Base-by-base conservation (phyloP, 1,139 yeast genomes). In the Candida labiduridarum region DNA sequence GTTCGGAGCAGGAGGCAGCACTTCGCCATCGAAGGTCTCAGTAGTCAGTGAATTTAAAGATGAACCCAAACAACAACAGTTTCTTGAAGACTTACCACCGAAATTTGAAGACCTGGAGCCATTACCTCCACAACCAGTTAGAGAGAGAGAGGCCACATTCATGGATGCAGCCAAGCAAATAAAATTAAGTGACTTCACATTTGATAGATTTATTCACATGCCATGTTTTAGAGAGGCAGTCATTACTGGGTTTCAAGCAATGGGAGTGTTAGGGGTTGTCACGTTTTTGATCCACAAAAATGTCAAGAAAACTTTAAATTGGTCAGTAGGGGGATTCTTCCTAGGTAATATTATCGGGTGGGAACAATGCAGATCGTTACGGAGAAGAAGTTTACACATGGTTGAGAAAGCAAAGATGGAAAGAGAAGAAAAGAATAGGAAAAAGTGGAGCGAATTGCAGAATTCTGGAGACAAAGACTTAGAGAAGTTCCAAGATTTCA, bases 141-240 rank as follows among this genome's bases (percentile, higher is more conserved):
- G 30, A 38, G 53, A 52, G 46, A 47, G 51, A 30, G 59, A 55
- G 43, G 61, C 69, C 1, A 66, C 69, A 9, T 60, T 69, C 49
- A 58, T 59, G 39, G 75, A 71, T 52, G 77, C 74, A 1, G 57
- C 74, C 41, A 56, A 60, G 38, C 61, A 61, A 47, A 56, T 76
- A 29, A 65, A 65, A 45, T 45, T 69, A 8, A 60, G 71, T 10
- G 96, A 89, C 63, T 87, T 91, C 63, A 70, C 78, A 9, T 59
- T 83, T 8, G 74, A 73, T 3, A 76, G 79, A 43, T 72, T 87
- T 52, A 76, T 84, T 15, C 70, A 74, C 50, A 88, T 91, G 65
- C 97, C 98, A 1, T 92, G 98, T 66, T 89, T 92, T 66, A 76
- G 97, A 55, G 94, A 88, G 52, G 95, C 97, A 1, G 89, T 91